Evolutionary conservation across 2,329 filamentous ascomycete genomes (phyloP).

Genomic region (Pseudogymnoascus sp.): DNA sequence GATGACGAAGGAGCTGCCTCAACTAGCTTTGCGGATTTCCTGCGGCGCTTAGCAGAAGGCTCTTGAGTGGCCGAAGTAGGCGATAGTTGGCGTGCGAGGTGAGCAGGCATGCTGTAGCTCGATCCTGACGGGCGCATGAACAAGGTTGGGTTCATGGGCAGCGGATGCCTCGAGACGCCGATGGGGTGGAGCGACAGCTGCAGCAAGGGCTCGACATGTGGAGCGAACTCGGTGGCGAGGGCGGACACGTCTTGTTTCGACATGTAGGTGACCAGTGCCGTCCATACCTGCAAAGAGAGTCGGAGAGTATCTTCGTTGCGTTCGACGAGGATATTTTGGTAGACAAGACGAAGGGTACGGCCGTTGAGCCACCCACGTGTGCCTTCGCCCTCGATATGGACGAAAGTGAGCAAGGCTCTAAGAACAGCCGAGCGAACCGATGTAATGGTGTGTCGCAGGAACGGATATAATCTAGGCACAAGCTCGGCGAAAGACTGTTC

Average conservation of each 20-base stretch:
- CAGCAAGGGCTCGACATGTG: slow-evolving; percentile 73
- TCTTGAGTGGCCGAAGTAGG: slow-evolving; percentile 45
- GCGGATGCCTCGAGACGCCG: slow-evolving; percentile 80
- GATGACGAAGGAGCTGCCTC: slow-evolving; percentile 57
- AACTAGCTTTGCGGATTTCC: slow-evolving; percentile 77
- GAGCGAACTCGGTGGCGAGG: slow-evolving; percentile 64
- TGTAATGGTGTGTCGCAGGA: slow-evolving; percentile 93
- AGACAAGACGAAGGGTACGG: slow-evolving; percentile 77
- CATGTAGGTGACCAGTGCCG: slow-evolving; percentile 62
- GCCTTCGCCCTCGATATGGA: slow-evolving; percentile 69
- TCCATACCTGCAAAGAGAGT: slow-evolving; percentile 82
- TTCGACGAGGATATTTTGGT: slow-evolving; percentile 92
- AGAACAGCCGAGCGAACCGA: slow-evolving; percentile 89
- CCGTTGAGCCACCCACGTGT: slow-evolving; percentile 90
- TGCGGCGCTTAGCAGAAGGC: slow-evolving; percentile 63
- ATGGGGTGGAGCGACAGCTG: slow-evolving; percentile 82
- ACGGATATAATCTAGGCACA: slow-evolving; percentile 89
- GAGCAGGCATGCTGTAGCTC: slow-evolving; percentile 55
- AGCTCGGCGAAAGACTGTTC: slow-evolving; percentile 86
- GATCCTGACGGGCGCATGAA: slow-evolving; percentile 92
- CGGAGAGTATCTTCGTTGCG: slow-evolving; percentile 75
- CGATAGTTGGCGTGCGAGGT: slow-evolving; percentile 30
- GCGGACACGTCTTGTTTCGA: slow-evolving; percentile 48
- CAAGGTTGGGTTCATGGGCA: slow-evolving; percentile 81
- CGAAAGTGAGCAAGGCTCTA: slow-evolving; percentile 85